Conservation (phyloP, 139 green algal species). For the Auxenochlorella pyrenoidosa region DNA sequence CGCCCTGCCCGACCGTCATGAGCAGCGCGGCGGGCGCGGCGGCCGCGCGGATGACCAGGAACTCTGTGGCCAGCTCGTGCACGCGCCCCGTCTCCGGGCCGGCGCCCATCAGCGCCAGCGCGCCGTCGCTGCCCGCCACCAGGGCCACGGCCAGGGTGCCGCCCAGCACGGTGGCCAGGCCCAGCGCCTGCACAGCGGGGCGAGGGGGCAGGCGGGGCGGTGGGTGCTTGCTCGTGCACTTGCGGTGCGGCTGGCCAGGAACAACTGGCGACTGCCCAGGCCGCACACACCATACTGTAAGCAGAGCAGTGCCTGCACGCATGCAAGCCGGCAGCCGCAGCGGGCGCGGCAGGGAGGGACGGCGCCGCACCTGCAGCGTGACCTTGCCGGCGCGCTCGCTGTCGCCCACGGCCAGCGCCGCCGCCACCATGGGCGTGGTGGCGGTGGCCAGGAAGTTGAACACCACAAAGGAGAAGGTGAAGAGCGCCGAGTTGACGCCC, state of each 20-base stretch:
- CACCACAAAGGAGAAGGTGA: conserved; percentile 75
- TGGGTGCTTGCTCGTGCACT: too few species aligned
- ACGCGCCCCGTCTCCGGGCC: conserved; percentile 43
- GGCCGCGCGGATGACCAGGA: conserved; percentile 54
- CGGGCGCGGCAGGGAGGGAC: background rate
- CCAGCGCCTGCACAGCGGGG: conserved; percentile 48
- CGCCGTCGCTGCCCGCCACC: conserved; percentile 19
- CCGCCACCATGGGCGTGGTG: conserved; percentile 77
- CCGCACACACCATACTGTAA: too few species aligned
- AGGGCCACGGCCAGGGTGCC: conserved; percentile 44
- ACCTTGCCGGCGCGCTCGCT: conserved; percentile 36
- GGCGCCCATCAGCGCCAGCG: conserved; percentile 68
- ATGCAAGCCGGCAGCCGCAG: background rate
- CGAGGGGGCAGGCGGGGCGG: background rate
- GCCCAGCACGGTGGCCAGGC: conserved; percentile 57
- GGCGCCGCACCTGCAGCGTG: conserved; percentile 16
- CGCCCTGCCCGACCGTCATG: conserved; percentile 71
- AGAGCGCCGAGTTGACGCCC: conserved; percentile 76
- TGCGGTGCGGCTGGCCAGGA: too few species aligned
- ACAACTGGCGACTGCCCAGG: too few species aligned
- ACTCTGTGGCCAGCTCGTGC: conserved; percentile 54
- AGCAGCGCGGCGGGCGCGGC: conserved; percentile 74
- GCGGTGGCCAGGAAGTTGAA: conserved; percentile 87
- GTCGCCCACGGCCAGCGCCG: conserved; percentile 55
- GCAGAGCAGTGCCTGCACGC: background rate